phyloP scores from a whole-genome alignment of 2,329 filamentous ascomycete genomes.

The Phialophora macrospora region DNA sequence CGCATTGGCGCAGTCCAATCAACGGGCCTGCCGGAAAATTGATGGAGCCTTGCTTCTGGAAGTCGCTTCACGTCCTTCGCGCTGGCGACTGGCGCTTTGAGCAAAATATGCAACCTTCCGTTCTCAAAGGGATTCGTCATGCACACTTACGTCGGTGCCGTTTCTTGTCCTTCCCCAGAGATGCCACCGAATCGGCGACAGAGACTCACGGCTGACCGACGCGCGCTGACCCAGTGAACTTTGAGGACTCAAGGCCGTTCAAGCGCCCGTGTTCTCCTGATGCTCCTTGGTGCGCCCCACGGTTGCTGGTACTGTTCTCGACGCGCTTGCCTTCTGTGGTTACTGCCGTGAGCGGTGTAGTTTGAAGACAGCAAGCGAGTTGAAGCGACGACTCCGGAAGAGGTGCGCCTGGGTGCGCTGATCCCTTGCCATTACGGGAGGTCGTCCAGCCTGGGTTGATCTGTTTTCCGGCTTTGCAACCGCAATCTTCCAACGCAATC shows the following conservation, averaged over 20 bases:
- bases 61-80: slow-evolving; percentile 3
- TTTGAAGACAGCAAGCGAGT: slow-evolving; percentile 9
- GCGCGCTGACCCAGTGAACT: neutral
- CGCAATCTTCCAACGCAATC: neutral
- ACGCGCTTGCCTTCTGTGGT: slow-evolving; percentile 1
- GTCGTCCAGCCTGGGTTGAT: neutral
- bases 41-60: slow-evolving; percentile 10
- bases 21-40: slow-evolving; percentile 1
- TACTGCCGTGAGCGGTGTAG: slow-evolving; percentile 5
- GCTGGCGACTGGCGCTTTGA: neutral
- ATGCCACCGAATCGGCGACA: neutral
- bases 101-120: slow-evolving; percentile 8
- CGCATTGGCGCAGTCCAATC: slow-evolving; percentile 14
- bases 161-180: neutral
- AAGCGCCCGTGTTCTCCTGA: slow-evolving; percentile 4
- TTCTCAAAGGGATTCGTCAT: slow-evolving; percentile 11
- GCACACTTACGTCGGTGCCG: slow-evolving; percentile 21
- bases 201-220: neutral
- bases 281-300: neutral
- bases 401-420: neutral
- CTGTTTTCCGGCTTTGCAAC: neutral
- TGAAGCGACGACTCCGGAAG: slow-evolving; percentile 1
- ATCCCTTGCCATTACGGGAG: slow-evolving; percentile 4
- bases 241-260: neutral
- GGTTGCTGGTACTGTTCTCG: neutral